Percentiles rank a stretch among this genome's conserved stretches.
phyloP scores from a whole-genome alignment of 495 filamentous ascomycete species.

The Ramalina intermedia region DNA sequence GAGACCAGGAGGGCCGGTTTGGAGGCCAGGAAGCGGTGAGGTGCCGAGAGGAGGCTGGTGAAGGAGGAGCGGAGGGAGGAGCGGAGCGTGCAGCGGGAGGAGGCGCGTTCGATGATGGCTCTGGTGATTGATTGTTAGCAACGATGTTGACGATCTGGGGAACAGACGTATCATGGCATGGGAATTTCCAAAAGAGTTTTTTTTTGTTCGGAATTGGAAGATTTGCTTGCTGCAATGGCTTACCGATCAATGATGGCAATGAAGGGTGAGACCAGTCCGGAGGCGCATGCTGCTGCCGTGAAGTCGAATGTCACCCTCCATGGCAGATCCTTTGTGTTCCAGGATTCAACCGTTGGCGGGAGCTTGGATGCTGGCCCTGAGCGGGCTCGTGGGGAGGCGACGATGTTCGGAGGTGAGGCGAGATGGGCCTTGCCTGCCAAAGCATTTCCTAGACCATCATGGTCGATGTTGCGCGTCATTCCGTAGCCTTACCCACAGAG shows the following conservation, averaged over 20 bases:
- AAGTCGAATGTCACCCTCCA: conserved; percentile 58
- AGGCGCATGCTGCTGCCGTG: conserved; percentile 58
- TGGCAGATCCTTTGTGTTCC: conserved; percentile 67
- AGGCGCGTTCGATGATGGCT: conserved; percentile 90
- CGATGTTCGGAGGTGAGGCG: conserved; percentile 6
- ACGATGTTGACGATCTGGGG: background rate
- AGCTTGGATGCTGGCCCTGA: background rate
- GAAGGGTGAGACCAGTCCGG: conserved; percentile 69
- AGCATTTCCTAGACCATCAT: conserved; percentile 1
- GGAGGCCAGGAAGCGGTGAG: conserved; percentile 56
- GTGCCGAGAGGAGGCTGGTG: conserved; percentile 47
- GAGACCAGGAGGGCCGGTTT: conserved; percentile 80
- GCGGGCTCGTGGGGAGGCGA: conserved; percentile 1
- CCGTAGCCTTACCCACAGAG: background rate
- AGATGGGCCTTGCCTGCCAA: conserved; percentile 1
- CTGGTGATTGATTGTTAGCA: conserved; percentile 28
- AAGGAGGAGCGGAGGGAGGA: conserved; percentile 52
- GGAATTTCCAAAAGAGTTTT: too few species aligned
- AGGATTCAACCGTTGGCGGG: conserved; percentile 26
- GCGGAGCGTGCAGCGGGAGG: conserved; percentile 58
- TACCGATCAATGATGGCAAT: conserved; percentile 90
- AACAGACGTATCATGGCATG: too few species aligned
- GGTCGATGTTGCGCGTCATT: conserved; percentile 10
- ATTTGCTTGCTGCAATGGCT: conserved; percentile 8
- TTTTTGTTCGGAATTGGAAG: background rate